phyloP scores from a whole-genome alignment of 805 yeast species.

The Saccharomycopsis sp. region DNA sequence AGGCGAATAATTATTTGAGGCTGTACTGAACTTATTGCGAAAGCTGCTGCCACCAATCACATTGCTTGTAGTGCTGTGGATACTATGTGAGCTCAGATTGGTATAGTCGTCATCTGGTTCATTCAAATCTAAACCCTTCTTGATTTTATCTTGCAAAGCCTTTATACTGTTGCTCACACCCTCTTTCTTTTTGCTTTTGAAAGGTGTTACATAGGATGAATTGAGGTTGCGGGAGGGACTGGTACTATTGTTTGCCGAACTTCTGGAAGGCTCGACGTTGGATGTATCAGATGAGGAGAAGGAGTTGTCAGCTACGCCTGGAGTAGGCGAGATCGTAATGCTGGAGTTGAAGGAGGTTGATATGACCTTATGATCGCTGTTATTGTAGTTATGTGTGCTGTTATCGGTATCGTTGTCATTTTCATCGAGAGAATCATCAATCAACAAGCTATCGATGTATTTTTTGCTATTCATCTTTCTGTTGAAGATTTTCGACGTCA shows the following conservation, averaged over 20 bases:
- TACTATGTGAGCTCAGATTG: neutral
- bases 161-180: constrained; percentile 21
- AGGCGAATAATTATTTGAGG: neutral
- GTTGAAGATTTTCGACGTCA: constrained; percentile 1
- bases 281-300: constrained; percentile 1
- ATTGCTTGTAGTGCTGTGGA: neutral
- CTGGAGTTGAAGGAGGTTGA: neutral
- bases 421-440: neutral
- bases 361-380: neutral
- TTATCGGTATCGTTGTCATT: neutral
- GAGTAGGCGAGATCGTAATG: neutral
- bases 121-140: constrained; percentile 20
- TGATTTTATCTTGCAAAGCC: constrained; percentile 21
- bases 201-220: neutral
- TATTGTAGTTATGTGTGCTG: neutral
- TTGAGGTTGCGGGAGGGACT: too few species aligned
- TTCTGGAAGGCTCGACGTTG: neutral
- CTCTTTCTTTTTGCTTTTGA: constrained; percentile 14
- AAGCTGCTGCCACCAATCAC: neutral
- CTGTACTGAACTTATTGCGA: neutral
- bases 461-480: constrained; percentile 1
- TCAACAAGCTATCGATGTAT: neutral
- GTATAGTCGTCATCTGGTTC: constrained; percentile 9
- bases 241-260: neutral
- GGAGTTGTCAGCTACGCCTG: neutral